Percentiles rank a stretch among this genome's conserved stretches.
Evolutionary conservation across 306 rosid species (phyloP).

Genomic region (Dalbergia cochinchinensis): DNA sequence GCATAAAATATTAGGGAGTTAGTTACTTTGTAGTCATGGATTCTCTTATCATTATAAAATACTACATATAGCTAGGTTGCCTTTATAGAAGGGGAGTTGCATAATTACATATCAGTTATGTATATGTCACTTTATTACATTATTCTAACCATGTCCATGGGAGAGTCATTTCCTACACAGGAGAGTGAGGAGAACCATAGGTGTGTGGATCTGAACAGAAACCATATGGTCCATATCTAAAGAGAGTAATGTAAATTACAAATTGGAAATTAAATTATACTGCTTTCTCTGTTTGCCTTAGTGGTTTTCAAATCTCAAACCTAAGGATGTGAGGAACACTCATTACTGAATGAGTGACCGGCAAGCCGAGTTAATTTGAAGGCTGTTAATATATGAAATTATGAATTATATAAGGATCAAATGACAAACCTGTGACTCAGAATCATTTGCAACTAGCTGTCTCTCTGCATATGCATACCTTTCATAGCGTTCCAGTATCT

Average conservation of each 20-base stretch:
- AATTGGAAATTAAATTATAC: background rate
- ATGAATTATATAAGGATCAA: background rate
- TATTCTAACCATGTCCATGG: background rate
- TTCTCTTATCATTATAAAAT: too few relatives aligned
- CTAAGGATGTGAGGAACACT: too few relatives aligned
- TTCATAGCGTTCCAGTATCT: slow-evolving; percentile 88
- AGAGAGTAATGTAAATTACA: background rate
- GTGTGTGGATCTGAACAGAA: background rate
- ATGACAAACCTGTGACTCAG: slow-evolving; percentile 68
- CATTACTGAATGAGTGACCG: too few relatives aligned
- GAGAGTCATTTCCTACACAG: background rate
- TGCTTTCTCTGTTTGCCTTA: background rate
- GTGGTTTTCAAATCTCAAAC: background rate
- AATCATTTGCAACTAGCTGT: slow-evolving; percentile 62
- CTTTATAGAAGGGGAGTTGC: too few relatives aligned
- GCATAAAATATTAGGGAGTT: slow-evolving; percentile 12
- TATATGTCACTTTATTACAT: background rate
- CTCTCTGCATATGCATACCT: slow-evolving; percentile 83
- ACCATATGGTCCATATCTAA: background rate
- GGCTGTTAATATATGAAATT: background rate
- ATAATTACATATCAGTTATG: background rate
- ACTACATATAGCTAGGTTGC: too few relatives aligned
- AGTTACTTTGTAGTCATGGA: too few relatives aligned
- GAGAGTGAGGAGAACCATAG: background rate
- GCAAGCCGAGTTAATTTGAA: too few relatives aligned